Base-by-base conservation (phyloP, 129 eudicot species). In the Flaveria ramosissima region DNA sequence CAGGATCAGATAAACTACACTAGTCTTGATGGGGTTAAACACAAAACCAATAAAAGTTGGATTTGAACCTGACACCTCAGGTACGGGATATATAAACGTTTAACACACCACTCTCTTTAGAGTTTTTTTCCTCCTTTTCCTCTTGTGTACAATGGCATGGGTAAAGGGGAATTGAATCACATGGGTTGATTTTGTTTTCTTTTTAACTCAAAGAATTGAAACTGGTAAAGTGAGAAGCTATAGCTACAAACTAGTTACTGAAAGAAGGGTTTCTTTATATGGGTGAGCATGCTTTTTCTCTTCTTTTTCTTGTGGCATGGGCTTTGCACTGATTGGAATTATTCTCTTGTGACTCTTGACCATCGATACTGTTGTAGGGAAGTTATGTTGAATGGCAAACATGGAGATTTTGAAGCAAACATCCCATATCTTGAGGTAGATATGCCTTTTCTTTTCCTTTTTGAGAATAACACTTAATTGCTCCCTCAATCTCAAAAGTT, bases 381-480 rank as follows among this genome's bases (percentile, higher is more conserved):
- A 88, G 89, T 80, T 90, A 90, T 96, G 90, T 84, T 93, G 90
- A 89, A 93, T 84, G 88, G 87, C 75, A 90, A 85, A 79, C 77
- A 84, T 73, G 83, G 72, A 62, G 88, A 88, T 77, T 76, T 51
- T 74, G 82, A 78, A 80, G 86, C 78, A 69, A 84, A 82, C 85
- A 78, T 80, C 27, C 83, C 84, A 76, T 85, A 86, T 79, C 85
- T 83, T 85, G 92, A 93, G 98, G 98, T 93, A 88, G 57, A 83
- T 66, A 66, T 66, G 50, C 27, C 4, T 66, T 62, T 63, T 63
- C 68, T 63, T 63, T 27, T 63, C 16, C 69, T 27, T 15, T 63
- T 63, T 36, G 23, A 26, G 68, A 63, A 63, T 30, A 63, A 30
- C 5, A 30, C 36, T 30, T 30, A 6, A 13, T 1, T 60, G 62